These are phyloP conservation scores for Grammothele lineata DNA, from an alignment of 768 basidiomycete species.

Conservation along the genomic window DNA sequence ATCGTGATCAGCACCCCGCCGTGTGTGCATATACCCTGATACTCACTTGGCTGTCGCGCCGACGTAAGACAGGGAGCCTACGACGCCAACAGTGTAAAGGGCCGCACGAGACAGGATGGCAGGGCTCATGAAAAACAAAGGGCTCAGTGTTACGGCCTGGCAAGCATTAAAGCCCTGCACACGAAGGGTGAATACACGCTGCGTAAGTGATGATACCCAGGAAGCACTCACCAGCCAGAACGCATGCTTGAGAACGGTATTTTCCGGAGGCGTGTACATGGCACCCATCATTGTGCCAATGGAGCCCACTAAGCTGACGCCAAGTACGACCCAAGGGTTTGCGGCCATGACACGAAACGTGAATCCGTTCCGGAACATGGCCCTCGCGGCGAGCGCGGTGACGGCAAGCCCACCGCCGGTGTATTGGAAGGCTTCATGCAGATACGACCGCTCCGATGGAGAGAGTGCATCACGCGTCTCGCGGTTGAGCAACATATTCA, in stretches of 20 bases:
- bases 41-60: constrained; percentile 80
- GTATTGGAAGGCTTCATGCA: constrained; percentile 79
- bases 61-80: constrained; percentile 83
- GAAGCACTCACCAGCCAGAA: constrained; percentile 66
- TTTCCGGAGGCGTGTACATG: constrained; percentile 75
- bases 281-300: constrained; percentile 87
- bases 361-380: constrained; percentile 64
- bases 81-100: constrained; percentile 81
- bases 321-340: constrained; percentile 85
- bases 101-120: constrained; percentile 84
- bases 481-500: constrained; percentile 67
- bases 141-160: constrained; percentile 83
- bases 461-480: constrained; percentile 72
- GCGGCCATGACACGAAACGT: constrained; percentile 75
- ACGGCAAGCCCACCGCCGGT: constrained; percentile 76
- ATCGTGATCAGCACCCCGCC: no score
- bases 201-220: not conserved
- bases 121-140: constrained; percentile 85
- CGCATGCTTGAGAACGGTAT: constrained; percentile 68
- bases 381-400: constrained; percentile 76
- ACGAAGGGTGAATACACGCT: constrained; percentile 5
- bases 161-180: constrained; percentile 75
- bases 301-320: constrained; percentile 71
- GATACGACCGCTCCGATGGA: constrained; percentile 56
- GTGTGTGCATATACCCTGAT: no score